Evolutionary conservation across 805 yeast genomes (phyloP), one percentile per base, ranked within the genome.

Genomic region (Wickerhamomyces bisporus): DNA sequence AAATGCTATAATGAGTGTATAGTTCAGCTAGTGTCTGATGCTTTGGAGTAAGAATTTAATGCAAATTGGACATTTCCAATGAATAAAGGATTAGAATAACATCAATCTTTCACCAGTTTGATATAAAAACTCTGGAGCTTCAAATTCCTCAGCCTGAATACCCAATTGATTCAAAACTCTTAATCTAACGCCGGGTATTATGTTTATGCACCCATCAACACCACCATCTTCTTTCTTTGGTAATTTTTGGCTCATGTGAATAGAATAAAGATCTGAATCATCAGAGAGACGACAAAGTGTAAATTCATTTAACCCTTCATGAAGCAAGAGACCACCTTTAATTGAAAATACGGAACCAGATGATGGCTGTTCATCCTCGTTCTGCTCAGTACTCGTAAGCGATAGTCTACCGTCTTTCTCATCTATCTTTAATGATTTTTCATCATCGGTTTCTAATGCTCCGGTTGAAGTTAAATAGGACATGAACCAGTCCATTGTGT

Each of bases 381-480:
- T 8, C 17, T 14, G 17, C 6, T n/a, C 17, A 6, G n/a, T 18
- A 15, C 6, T 15, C 12, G 18, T 18, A 6, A 14, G 30, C 11
- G 31, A 17, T 29, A 29, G n/a, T 7, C 5, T 10, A 11, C 31
- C 31, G 14, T 18, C n/a, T 4, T 29, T 11, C 5, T 9, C 23
- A 29, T 29, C 13, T 13, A 29, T 14, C 5, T 16, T 4, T 11
- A 29, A 17, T 6, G 13, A 6, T 5, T 68, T 65, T 13, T 71
- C 81, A 44, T 81, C 81, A 50, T 81, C 63, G 47, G 69, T 71
- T 37, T 66, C 64, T 34, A 65, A 54, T 43, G 67, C 52, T 21
- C 53, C 65, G 7, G 70, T 64, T 7, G 71, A 57, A 12, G 88
- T 86, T 55, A 81, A 80, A n/a, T 52, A 43, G 59, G 77, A 67